phyloP scores from a whole-genome alignment of 805 yeast genomes.

The Scheffersomyces ergatensis region DNA sequence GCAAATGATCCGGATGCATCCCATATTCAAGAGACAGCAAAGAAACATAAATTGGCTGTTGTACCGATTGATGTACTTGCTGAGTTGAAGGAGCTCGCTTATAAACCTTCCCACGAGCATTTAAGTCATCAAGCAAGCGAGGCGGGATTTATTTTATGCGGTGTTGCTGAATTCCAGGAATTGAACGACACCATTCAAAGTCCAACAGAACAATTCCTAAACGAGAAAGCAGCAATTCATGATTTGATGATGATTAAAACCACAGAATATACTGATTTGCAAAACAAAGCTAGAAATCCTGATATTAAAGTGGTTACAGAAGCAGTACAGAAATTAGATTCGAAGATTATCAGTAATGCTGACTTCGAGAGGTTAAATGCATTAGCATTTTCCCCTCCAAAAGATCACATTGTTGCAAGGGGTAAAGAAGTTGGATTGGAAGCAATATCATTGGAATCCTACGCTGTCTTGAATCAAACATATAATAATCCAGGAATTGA shows the following conservation, averaged over 20 bases:
- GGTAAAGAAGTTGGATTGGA: conserved; percentile 8
- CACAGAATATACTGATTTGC: conserved; percentile 12
- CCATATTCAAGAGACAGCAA: conserved; percentile 17
- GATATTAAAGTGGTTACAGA: conserved; percentile 2
- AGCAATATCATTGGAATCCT: not conserved
- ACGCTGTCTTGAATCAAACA: not conserved
- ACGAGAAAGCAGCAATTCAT: conserved; percentile 11
- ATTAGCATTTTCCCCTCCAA: conserved; percentile 3
- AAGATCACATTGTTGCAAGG: conserved; percentile 14
- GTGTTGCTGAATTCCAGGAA: conserved; percentile 1
- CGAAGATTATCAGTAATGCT: conserved; percentile 11
- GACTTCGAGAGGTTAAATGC: conserved; percentile 8
- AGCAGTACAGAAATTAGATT: conserved; percentile 12
- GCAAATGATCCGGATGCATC: conserved; percentile 23
- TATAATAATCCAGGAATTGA: conserved; percentile 4
- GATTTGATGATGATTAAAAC: conserved; percentile 12
- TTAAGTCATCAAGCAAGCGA: conserved; percentile 20
- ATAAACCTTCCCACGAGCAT: conserved; percentile 8
- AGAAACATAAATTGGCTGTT: conserved; percentile 11
- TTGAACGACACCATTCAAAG: conserved; percentile 8
- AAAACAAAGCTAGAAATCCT: conserved; percentile 1
- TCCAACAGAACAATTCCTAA: conserved; percentile 12
- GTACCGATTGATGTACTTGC: conserved; percentile 12
- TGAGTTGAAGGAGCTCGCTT: conserved; percentile 5
- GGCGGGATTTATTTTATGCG: conserved; percentile 14